Percentiles rank a stretch among this genome's conserved stretches.
Conservation (phyloP, 257 asterid species). For the Ilex aquifolium region DNA sequence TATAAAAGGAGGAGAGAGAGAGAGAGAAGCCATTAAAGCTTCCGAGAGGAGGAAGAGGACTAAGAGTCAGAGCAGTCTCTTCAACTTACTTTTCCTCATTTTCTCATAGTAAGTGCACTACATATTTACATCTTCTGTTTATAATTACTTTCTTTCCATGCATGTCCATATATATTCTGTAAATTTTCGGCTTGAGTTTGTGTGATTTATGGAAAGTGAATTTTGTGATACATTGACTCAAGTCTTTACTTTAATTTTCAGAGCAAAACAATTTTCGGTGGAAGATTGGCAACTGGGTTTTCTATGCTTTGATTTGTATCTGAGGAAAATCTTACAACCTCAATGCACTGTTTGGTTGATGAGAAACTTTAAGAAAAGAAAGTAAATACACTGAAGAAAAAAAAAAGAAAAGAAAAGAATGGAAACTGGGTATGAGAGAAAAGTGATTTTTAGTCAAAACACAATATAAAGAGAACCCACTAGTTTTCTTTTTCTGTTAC, state of each 20-base stretch:
- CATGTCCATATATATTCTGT: not conserved
- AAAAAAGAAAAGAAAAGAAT: too few species aligned
- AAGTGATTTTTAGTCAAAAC: too few species aligned
- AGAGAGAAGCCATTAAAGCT: constrained; percentile 11
- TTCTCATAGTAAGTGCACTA: constrained; percentile 15
- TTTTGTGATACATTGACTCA: constrained; percentile 23
- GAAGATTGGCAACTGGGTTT: constrained; percentile 8
- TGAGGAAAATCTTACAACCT: constrained; percentile 3
- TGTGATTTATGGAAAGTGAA: constrained; percentile 8
- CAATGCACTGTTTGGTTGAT: not conserved
- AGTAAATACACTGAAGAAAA: not conserved
- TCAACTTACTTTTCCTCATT: not conserved
- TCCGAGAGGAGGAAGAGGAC: not conserved
- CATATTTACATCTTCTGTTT: not conserved
- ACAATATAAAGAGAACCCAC: too few species aligned
- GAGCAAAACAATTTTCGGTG: not conserved
- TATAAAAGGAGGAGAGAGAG: constrained; percentile 6
- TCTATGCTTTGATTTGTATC: constrained; percentile 3
- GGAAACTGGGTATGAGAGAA: too few species aligned
- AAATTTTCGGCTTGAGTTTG: too few species aligned
- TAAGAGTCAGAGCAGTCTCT: not conserved
- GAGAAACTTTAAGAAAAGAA: not conserved
- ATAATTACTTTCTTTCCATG: constrained; percentile 3
- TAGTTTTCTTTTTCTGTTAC: too few species aligned
- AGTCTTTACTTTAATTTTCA: not conserved